Evolutionary conservation across 2,329 filamentous ascomycete genomes (phyloP), one percentile per base, ranked within the genome.

Genomic region (Emmonsia crescens): DNA sequence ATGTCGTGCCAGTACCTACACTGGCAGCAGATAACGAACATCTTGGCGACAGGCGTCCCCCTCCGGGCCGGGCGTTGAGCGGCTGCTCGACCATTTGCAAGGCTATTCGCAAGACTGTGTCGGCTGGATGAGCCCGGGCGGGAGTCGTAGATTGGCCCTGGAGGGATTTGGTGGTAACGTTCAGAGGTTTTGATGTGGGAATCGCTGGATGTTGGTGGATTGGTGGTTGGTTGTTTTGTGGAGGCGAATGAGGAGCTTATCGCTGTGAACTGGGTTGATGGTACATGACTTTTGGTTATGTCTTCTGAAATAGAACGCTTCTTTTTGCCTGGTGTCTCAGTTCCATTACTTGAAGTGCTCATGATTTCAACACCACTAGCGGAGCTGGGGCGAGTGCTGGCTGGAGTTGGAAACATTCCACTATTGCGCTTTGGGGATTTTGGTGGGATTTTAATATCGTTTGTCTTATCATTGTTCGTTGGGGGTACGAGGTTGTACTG

Each of bases 1-100:
- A 76, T 69, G 59, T 77, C 75, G 63, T 78, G 75, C 75, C 75
- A 78, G 64, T 71, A 74, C 54, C 72, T 73, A 68, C 76, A 78
- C 59, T 71, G 68, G 62, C 76, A 78, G 63, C 76, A 78, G 48
- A 78, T 75, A 21, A 77, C 74, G 61, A 78, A 77, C 14, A 75
- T 61, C 60, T 77, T 78, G 61, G 21, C 60, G 42, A 24, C 46
- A 44, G 64, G 59, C 40, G 61, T 67, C 51, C 61, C 62, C 19
- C 36, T 64, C 54, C 31, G 48, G 6, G 27, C 60, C 60, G 21
- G 59, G 12, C 24, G 36, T 55, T 51, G 58, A 59, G 40, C 21
- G 10, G 33, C n/a, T 3, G 33, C 57, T 38, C 33, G 59, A n/a
- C 31, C n/a, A 44, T 40, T 52, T 3, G 36, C 24, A 36, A 33